Percentiles rank a stretch among this genome's conserved stretches.
Evolutionary conservation across 2,329 filamentous ascomycete genomes (phyloP).

Genomic region (Magnaporthiopsis incrustans): DNA sequence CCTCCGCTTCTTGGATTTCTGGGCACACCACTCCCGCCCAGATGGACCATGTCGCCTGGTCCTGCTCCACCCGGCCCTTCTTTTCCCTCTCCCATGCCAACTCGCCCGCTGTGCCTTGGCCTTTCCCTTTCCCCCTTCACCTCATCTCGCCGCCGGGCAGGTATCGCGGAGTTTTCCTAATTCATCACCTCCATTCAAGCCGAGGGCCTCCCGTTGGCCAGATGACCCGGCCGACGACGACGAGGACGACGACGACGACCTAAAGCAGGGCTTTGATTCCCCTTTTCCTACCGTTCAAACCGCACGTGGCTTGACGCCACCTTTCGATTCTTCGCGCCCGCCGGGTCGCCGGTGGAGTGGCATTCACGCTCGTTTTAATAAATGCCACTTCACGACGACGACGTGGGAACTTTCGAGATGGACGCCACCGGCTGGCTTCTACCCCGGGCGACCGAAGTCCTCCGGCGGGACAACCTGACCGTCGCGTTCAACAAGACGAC

Average conservation of each 20-base stretch:
- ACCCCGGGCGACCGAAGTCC: conserved; percentile 19
- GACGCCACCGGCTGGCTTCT: conserved; percentile 21
- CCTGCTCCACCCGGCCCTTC: conserved; percentile 12
- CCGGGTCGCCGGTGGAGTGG: neutral
- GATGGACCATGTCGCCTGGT: conserved; percentile 7
- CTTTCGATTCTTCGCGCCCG: conserved; percentile 9
- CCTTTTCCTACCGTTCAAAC: conserved; percentile 16
- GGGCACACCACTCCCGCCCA: neutral
- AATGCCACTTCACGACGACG: neutral
- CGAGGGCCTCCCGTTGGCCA: conserved; percentile 20
- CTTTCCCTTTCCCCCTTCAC: conserved; percentile 17
- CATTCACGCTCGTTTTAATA: neutral
- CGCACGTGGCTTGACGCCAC: conserved; percentile 18
- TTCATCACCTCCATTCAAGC: neutral
- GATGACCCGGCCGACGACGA: conserved; percentile 35
- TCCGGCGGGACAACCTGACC: conserved; percentile 10
- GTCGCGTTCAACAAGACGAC: conserved; percentile 9
- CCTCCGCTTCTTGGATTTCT: conserved; percentile 1
- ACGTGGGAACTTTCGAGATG: conserved; percentile 15
- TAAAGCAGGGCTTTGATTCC: conserved; percentile 7
- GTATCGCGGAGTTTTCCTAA: conserved; percentile 4
- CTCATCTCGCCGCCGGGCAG: conserved; percentile 20
- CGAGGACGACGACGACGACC: conserved; percentile 21
- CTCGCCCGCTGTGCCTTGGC: conserved; percentile 10
- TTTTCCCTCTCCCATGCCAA: conserved; percentile 14